Evolutionary conservation across 2,329 filamentous ascomycete genomes (phyloP).

Genomic region (Cytospora piceicola): DNA sequence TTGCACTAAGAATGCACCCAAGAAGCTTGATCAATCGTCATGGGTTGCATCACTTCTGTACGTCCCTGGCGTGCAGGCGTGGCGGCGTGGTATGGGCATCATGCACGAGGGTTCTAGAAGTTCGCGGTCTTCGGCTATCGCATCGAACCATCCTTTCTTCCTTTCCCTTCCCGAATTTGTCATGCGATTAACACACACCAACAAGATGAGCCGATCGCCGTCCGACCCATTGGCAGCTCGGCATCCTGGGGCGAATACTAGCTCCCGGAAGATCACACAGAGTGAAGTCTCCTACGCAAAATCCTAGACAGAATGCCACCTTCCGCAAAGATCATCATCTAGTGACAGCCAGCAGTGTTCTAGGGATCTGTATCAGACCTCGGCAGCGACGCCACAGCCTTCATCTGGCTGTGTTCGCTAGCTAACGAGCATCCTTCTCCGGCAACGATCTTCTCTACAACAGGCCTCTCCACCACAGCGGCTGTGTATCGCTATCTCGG

Average conservation of each 20-base stretch:
- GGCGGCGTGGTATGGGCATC: background rate
- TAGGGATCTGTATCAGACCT: background rate
- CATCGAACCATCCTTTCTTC: background rate
- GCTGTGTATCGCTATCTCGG: background rate
- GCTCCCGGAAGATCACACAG: background rate
- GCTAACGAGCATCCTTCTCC: background rate
- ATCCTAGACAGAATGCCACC: background rate
- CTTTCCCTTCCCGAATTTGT: background rate
- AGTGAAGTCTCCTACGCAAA: background rate
- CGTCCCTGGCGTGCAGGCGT: background rate
- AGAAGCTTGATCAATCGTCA: background rate
- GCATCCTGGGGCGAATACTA: background rate
- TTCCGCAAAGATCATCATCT: background rate
- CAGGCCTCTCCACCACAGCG: no score
- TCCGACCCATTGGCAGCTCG: background rate
- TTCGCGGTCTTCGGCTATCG: background rate
- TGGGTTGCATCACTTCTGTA: background rate
- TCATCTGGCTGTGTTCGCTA: background rate
- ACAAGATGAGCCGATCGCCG: background rate
- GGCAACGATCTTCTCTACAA: background rate
- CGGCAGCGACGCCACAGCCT: background rate
- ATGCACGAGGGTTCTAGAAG: background rate
- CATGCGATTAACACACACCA: background rate
- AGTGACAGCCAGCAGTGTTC: background rate
- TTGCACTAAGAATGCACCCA: background rate